Evolutionary conservation across 2,329 filamentous ascomycete genomes (phyloP).

Genomic region (Cucurbitaria berberidis): DNA sequence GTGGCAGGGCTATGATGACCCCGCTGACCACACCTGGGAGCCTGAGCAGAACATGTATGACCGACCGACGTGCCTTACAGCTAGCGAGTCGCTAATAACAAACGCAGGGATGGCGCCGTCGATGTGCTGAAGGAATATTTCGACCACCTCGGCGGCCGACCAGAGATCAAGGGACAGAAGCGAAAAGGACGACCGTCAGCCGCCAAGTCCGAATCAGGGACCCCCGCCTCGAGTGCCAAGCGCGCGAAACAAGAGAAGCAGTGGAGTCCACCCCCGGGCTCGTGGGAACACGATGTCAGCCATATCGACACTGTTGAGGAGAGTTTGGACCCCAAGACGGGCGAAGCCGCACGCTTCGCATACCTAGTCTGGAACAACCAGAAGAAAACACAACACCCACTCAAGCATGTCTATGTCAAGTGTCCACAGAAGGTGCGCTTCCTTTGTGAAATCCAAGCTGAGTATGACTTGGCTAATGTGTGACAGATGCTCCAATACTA

Average conservation of each 20-base stretch:
- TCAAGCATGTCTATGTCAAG: slow-evolving; percentile 71
- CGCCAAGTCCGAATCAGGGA: slow-evolving; percentile 29
- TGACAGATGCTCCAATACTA: slow-evolving; percentile 55
- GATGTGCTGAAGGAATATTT: slow-evolving; percentile 71
- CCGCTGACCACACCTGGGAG: slow-evolving; percentile 78
- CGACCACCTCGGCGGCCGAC: slow-evolving; percentile 66
- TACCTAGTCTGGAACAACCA: slow-evolving; percentile 77
- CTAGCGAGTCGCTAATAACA: slow-evolving; percentile 4
- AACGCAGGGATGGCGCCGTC: slow-evolving; percentile 41
- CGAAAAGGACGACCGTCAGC: slow-evolving; percentile 42
- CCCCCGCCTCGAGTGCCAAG: slow-evolving; percentile 32
- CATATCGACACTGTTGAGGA: slow-evolving; percentile 76
- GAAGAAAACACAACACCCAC: slow-evolving; percentile 74
- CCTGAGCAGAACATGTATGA: slow-evolving; percentile 73
- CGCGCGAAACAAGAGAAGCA: slow-evolving; percentile 50
- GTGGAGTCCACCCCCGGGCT: slow-evolving; percentile 73
- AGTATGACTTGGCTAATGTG: slow-evolving; percentile 3
- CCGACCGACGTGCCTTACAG: background rate
- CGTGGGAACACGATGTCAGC: slow-evolving; percentile 77
- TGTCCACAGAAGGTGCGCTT: slow-evolving; percentile 72
- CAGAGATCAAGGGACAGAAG: slow-evolving; percentile 64
- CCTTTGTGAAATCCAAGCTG: background rate
- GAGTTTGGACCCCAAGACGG: slow-evolving; percentile 48
- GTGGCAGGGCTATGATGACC: slow-evolving; percentile 78
- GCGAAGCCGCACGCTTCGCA: slow-evolving; percentile 64